Conservation (phyloP, 2,329 filamentous ascomycete species). For the Monilinia fructicola region DNA sequence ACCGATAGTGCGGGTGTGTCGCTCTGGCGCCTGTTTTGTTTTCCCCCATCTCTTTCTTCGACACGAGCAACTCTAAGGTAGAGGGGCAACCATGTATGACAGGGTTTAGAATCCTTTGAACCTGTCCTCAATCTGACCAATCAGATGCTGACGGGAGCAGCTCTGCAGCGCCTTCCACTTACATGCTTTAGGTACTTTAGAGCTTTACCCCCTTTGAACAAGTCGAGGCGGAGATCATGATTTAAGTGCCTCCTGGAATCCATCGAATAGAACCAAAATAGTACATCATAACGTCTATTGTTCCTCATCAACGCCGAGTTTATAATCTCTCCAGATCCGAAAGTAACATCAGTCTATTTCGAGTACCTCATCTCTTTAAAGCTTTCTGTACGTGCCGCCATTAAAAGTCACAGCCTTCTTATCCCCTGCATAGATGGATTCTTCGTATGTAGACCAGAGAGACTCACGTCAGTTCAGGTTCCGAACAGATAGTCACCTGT, state of each 20-base stretch:
- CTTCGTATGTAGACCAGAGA: conserved; percentile 40
- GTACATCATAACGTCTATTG: conserved; percentile 33
- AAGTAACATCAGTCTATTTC: conserved; percentile 24
- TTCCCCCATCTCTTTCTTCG: conserved; percentile 21
- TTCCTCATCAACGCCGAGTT: conserved; percentile 24
- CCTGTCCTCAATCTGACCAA: conserved; percentile 22
- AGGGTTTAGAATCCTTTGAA: conserved; percentile 23
- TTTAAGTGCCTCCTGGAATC: conserved; percentile 35
- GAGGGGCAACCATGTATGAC: conserved; percentile 20
- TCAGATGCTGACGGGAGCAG: conserved; percentile 23
- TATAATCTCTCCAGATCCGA: conserved; percentile 26
- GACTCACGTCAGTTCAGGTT: conserved; percentile 41
- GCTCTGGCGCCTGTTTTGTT: conserved; percentile 25
- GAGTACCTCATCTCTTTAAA: conserved; percentile 28
- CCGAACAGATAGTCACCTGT: conserved; percentile 38
- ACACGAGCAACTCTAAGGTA: conserved; percentile 16
- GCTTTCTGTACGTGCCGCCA: conserved; percentile 29
- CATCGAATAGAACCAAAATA: conserved; percentile 38
- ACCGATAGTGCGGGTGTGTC: conserved; percentile 40
- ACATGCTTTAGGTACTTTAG: conserved; percentile 32
- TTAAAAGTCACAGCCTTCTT: conserved; percentile 38
- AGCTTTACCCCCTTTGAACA: conserved; percentile 33
- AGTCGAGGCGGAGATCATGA: conserved; percentile 36
- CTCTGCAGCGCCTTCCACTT: conserved; percentile 24
- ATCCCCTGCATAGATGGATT: conserved; percentile 36